Evolutionary conservation across 2,329 filamentous ascomycete species (phyloP).

Genomic region (Raffaelea deltoideospora): DNA sequence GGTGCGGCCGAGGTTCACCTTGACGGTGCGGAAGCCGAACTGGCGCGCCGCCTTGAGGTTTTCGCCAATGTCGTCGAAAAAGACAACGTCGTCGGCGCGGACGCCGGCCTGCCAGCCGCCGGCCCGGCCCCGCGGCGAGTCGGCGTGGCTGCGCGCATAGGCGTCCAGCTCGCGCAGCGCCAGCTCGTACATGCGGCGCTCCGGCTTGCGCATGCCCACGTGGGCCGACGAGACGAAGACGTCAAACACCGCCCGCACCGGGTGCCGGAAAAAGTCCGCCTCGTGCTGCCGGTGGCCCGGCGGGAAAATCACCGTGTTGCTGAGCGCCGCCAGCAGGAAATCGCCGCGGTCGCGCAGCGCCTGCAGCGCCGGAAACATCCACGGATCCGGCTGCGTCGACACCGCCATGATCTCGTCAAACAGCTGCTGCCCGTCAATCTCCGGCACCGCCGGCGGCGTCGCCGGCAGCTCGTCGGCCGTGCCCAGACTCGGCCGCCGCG

Average conservation of each 20-base stretch:
- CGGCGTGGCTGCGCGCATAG: conserved; percentile 38
- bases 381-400: conserved; percentile 58
- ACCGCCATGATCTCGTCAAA: conserved; percentile 86
- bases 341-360: conserved; percentile 47
- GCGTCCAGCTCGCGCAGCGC: conserved; percentile 53
- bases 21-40: conserved; percentile 68
- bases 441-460: conserved; percentile 47
- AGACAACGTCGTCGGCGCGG: conserved; percentile 55
- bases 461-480: conserved; percentile 14
- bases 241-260: conserved; percentile 59
- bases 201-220: conserved; percentile 76
- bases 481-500: conserved; percentile 10
- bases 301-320: conserved; percentile 83
- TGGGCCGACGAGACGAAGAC: conserved; percentile 80
- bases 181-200: conserved; percentile 63
- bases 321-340: conserved; percentile 68
- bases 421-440: conserved; percentile 60
- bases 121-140: conserved; percentile 19
- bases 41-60: conserved; percentile 70
- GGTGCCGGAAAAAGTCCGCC: conserved; percentile 33
- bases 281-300: conserved; percentile 52
- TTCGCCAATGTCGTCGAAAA: conserved; percentile 87
- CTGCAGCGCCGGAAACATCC: conserved; percentile 73
- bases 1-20: conserved; percentile 64
- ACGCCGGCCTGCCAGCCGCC: conserved; percentile 37